Evolutionary conservation across 192 early-diverging fungal genomes (phyloP).

Genomic region (Entophlyctis luteolus): DNA sequence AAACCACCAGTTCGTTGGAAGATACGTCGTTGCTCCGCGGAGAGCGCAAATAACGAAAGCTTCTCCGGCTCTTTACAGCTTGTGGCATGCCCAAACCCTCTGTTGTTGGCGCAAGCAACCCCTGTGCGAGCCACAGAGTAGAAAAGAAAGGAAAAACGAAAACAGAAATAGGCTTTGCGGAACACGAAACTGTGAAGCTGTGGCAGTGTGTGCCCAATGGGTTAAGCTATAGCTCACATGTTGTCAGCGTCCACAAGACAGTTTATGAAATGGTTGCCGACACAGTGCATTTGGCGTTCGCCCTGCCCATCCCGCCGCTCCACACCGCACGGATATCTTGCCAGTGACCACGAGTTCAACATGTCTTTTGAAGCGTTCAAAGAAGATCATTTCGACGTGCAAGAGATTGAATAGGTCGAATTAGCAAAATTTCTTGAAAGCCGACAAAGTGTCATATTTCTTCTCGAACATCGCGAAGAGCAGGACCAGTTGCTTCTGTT

Average conservation of each 20-base stretch:
- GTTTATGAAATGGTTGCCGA: constrained; percentile 87
- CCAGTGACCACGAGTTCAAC: constrained; percentile 73
- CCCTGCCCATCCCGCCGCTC: no score
- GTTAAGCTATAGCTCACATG: constrained; percentile 59
- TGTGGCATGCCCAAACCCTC: no score
- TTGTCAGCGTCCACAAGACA: constrained; percentile 73
- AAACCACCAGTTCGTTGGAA: no score
- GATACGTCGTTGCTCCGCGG: no score
- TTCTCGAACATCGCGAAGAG: constrained; percentile 68
- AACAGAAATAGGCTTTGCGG: no score
- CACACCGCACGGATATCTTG: constrained; percentile 68
- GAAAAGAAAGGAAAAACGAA: no score
- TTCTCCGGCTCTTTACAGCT: no score
- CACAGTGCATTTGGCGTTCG: constrained; percentile 64
- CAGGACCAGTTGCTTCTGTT: constrained; percentile 81
- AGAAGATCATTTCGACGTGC: constrained; percentile 59
- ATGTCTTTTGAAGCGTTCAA: constrained; percentile 79
- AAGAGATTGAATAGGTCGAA: constrained; percentile 73
- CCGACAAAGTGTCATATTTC: constrained; percentile 76
- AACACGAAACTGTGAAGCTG: constrained; percentile 23
- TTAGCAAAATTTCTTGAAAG: constrained; percentile 35
- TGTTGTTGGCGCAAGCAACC: no score
- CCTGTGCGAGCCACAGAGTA: no score
- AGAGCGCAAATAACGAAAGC: no score
- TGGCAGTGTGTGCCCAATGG: constrained; percentile 57